Conservation (phyloP, 345 rosid genomes). For the Erodium maritimum region DNA sequence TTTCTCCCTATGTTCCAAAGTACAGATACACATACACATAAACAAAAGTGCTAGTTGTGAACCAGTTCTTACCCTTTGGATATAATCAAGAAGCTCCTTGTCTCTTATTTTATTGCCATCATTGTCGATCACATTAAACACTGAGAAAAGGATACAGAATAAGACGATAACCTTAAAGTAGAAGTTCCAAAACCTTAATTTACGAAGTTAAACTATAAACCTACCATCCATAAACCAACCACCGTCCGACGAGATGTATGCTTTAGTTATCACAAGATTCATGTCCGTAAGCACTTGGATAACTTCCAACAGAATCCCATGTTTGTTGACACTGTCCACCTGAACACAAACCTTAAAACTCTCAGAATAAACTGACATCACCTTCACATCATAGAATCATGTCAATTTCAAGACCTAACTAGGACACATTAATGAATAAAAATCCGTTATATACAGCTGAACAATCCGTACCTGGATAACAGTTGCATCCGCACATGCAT, state of each 20-base stretch:
- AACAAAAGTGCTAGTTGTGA: too few species aligned
- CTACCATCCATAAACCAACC: conserved; percentile 96
- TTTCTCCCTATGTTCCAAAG: too few species aligned
- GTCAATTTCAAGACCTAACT: too few species aligned
- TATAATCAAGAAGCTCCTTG: conserved; percentile 40
- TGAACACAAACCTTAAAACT: conserved; percentile 12
- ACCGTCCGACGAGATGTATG: conserved; percentile 79
- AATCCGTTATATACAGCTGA: too few species aligned
- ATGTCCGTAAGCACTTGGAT: conserved; percentile 78
- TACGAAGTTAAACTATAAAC: conserved; percentile 8
- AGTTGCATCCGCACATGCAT: conserved; percentile 55
- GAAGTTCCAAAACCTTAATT: background rate
- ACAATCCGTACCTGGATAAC: conserved; percentile 76
- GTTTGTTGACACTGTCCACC: conserved; percentile 80
- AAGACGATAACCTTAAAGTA: conserved; percentile 6
- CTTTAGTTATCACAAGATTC: conserved; percentile 76
- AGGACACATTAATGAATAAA: too few species aligned
- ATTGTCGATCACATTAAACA: conserved; percentile 65
- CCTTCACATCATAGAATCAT: background rate
- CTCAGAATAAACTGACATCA: background rate
- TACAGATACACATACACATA: too few species aligned
- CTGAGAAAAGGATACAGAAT: conserved; percentile 25
- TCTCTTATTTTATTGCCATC: conserved; percentile 66
- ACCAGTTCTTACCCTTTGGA: conserved; percentile 55
- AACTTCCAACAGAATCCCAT: conserved; percentile 81